These are phyloP conservation scores for Vanrija humicola DNA, from an alignment of 1,284 basidiomycete genomes.

Conservation along the genomic window DNA sequence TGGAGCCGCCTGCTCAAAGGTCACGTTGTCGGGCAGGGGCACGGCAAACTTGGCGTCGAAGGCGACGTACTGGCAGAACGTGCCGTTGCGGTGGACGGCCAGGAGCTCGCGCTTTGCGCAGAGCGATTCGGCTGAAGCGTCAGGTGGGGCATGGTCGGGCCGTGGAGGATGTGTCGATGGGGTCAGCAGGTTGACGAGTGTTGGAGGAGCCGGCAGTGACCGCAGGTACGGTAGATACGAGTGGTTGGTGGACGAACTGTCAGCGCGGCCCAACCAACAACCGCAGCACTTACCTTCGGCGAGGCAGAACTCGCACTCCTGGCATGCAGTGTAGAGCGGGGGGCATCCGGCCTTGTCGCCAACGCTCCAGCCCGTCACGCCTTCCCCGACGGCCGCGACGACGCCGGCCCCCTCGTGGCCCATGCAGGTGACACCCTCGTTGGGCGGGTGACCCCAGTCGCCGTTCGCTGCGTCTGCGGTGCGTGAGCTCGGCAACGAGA, in stretches of 20 bases:
- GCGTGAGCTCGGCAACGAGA: too few relatives aligned
- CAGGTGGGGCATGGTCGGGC: too few relatives aligned
- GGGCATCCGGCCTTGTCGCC: slow-evolving; percentile 43
- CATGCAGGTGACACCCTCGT: slow-evolving; percentile 22
- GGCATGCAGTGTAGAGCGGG: slow-evolving; percentile 12
- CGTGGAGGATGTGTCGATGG: neutral
- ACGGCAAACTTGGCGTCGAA: neutral
- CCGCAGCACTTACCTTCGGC: neutral
- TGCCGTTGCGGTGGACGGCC: neutral
- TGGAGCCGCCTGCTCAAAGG: slow-evolving; percentile 16
- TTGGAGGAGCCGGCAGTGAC: too few relatives aligned
- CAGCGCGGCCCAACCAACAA: too few relatives aligned
- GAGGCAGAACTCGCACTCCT: slow-evolving; percentile 18
- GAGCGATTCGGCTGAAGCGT: neutral
- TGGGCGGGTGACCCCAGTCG: too few relatives aligned
- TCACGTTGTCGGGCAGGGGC: slow-evolving; percentile 12
- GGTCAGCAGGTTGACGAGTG: too few relatives aligned
- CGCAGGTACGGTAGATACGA: too few relatives aligned
- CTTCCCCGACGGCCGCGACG: slow-evolving; percentile 48
- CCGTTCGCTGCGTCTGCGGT: too few relatives aligned
- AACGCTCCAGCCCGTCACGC: slow-evolving; percentile 24
- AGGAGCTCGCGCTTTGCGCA: neutral
- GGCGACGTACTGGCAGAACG: neutral
- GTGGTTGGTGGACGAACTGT: too few relatives aligned
- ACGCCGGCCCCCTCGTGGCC: slow-evolving; percentile 54